Conservation (phyloP, 2,329 filamentous ascomycete species). For the Xylariaceae sp. region DNA sequence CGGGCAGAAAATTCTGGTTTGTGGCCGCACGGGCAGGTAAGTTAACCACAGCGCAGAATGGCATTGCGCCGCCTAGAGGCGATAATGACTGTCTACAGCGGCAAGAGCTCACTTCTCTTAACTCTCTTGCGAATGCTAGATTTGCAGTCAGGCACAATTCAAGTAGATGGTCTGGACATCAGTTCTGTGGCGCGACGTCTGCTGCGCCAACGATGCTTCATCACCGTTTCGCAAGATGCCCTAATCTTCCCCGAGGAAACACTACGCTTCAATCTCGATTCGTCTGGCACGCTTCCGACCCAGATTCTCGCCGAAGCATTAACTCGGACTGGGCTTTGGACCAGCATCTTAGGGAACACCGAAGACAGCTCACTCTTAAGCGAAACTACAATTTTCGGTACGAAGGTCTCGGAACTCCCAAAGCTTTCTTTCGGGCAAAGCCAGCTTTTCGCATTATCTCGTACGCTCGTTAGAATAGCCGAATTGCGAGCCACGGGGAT, state of each 20-base stretch:
- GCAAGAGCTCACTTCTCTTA: slow-evolving; percentile 43
- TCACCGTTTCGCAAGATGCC: slow-evolving; percentile 42
- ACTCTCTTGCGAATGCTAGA: slow-evolving; percentile 36
- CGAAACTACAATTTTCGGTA: slow-evolving; percentile 34
- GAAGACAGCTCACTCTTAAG: neutral
- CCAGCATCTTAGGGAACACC: no score
- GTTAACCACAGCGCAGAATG: neutral
- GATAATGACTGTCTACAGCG: slow-evolving; percentile 34
- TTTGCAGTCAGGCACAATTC: slow-evolving; percentile 34
- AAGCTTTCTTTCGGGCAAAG: slow-evolving; percentile 42
- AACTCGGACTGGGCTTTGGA: neutral
- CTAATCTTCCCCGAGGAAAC: slow-evolving; percentile 34
- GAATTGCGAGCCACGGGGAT: slow-evolving; percentile 12
- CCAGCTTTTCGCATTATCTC: slow-evolving; percentile 42
- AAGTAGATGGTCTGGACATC: slow-evolving; percentile 40
- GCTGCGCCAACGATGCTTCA: slow-evolving; percentile 39
- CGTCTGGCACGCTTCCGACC: slow-evolving; percentile 19
- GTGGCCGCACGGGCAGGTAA: slow-evolving; percentile 58
- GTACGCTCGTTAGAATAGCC: slow-evolving; percentile 38
- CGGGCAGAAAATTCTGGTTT: slow-evolving; percentile 57
- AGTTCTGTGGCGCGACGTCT: slow-evolving; percentile 28
- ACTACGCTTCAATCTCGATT: slow-evolving; percentile 42
- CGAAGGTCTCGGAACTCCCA: slow-evolving; percentile 33
- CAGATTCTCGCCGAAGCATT: slow-evolving; percentile 29
- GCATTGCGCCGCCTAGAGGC: neutral